Evolutionary conservation across 2,329 filamentous ascomycete genomes (phyloP), one percentile per base, ranked within the genome.

Genomic region (Trichoderma breve): DNA sequence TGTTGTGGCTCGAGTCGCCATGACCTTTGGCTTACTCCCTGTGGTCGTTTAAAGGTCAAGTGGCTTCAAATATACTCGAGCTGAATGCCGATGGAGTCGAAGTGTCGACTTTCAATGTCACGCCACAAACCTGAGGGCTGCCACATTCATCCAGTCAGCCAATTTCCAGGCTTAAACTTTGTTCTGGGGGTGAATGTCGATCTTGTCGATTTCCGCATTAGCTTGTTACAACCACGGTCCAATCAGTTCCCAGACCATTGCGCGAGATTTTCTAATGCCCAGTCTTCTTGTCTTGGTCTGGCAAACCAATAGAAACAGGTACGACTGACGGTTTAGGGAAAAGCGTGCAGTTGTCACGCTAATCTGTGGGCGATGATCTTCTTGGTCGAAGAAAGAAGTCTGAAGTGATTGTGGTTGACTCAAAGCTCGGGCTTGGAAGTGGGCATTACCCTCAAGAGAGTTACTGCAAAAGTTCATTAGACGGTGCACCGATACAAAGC

Each of bases 201-300:
- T 67, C 64, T 57, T 67, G 21, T 51, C 64, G 53, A 24, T 57
- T 58, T 67, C 47, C 6, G 47, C 62, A 21, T 65, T 67, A 67
- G 53, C n/a, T 57, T 39, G 64, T 32, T 51, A 58, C 64, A 32
- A 28, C 51, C 30, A 28, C 9, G 6, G 30, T 21, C 51, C 64
- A 67, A 26, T 39, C 30, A 57, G 30, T 55, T n/a, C 64, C 18
- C 24, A 36, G 32, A 21, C 14, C 51, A 12, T 9, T 15, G 14
- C 15, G 63, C 26, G 47, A 65, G 18, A 24, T 65, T 47, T 65
- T 65, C 39, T 14, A 11, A 24, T 53, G 36, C 39, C 24, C 39
- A 60, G 57, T 62, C 32, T 64, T 51, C 24, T 30, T 64, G 24
- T 47, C 24, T 51, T 47, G 26, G 6, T 51, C 8, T 18, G 18